These are phyloP conservation scores for Medicago arabica DNA, from an alignment of 306 rosid genomes.

Conservation along the genomic window DNA sequence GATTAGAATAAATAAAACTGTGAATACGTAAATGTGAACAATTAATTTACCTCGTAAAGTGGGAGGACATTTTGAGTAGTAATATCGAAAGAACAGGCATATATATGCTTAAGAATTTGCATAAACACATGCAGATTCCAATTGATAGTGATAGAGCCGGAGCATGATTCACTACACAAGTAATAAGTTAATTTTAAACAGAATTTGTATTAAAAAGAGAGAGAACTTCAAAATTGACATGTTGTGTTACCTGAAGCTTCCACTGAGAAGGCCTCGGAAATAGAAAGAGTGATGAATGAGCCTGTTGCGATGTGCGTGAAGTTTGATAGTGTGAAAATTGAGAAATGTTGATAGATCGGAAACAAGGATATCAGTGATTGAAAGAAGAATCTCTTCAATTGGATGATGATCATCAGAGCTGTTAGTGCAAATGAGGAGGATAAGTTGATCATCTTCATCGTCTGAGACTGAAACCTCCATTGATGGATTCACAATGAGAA, in stretches of 20 bases:
- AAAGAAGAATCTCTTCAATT: neutral
- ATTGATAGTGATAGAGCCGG: slow-evolving; percentile 51
- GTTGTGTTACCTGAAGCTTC: slow-evolving; percentile 72
- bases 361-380: neutral
- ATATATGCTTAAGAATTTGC: slow-evolving; percentile 63
- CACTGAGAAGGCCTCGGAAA: slow-evolving; percentile 68
- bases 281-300: slow-evolving; percentile 65
- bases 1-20: too few species aligned
- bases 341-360: slow-evolving; percentile 8
- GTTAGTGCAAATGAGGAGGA: slow-evolving; percentile 15
- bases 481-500: too few species aligned
- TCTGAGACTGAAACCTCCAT: neutral
- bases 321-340: neutral
- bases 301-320: slow-evolving; percentile 46
- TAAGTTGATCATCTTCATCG: neutral
- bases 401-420: neutral
- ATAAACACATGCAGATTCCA: slow-evolving; percentile 63
- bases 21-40: neutral
- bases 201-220: neutral
- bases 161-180: slow-evolving; percentile 51
- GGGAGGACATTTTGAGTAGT: slow-evolving; percentile 54
- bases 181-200: too few species aligned
- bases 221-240: neutral
- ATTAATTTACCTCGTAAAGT: slow-evolving; percentile 68
- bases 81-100: slow-evolving; percentile 56